phyloP scores from a whole-genome alignment of 1,139 yeast species.

The Suhomyces coccinellae region DNA sequence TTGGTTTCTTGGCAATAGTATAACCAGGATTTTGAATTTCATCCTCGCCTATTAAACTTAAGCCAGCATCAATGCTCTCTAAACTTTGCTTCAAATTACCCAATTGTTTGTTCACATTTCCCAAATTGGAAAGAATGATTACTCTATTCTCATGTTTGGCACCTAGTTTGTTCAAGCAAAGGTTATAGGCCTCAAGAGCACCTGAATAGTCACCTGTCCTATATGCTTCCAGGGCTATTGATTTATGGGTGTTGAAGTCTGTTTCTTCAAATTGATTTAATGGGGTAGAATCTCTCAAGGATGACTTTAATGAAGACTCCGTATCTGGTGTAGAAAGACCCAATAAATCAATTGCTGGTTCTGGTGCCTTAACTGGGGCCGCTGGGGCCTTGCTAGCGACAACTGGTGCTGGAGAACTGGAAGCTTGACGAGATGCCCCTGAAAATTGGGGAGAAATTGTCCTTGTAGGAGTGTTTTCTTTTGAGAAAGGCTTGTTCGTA shows the following conservation, averaged over 20 bases:
- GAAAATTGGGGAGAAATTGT: not conserved
- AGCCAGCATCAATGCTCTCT: slow-evolving; percentile 55
- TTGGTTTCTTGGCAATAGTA: slow-evolving; percentile 50
- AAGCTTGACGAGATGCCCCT: not conserved
- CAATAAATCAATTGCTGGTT: slow-evolving; percentile 13
- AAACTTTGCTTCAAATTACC: slow-evolving; percentile 74
- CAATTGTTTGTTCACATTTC: slow-evolving; percentile 64
- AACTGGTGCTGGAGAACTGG: too few relatives aligned
- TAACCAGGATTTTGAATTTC: slow-evolving; percentile 26
- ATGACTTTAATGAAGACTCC: slow-evolving; percentile 5
- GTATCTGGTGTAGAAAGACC: slow-evolving; percentile 13
- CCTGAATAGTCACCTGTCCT: slow-evolving; percentile 77
- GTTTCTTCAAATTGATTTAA: slow-evolving; percentile 48
- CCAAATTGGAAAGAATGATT: slow-evolving; percentile 73
- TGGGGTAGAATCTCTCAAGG: slow-evolving; percentile 19
- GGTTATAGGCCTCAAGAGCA: slow-evolving; percentile 62
- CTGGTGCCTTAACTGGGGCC: not conserved
- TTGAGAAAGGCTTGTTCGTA: not conserved
- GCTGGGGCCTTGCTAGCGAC: too few relatives aligned
- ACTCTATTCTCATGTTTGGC: slow-evolving; percentile 63
- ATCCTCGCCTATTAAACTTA: slow-evolving; percentile 52
- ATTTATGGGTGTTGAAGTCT: slow-evolving; percentile 57
- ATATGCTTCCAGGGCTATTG: slow-evolving; percentile 63
- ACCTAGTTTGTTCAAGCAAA: slow-evolving; percentile 66
- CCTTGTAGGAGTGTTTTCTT: not conserved